phyloP scores from a whole-genome alignment of 73 alveolate genomes.

The Stentor roeselii region DNA sequence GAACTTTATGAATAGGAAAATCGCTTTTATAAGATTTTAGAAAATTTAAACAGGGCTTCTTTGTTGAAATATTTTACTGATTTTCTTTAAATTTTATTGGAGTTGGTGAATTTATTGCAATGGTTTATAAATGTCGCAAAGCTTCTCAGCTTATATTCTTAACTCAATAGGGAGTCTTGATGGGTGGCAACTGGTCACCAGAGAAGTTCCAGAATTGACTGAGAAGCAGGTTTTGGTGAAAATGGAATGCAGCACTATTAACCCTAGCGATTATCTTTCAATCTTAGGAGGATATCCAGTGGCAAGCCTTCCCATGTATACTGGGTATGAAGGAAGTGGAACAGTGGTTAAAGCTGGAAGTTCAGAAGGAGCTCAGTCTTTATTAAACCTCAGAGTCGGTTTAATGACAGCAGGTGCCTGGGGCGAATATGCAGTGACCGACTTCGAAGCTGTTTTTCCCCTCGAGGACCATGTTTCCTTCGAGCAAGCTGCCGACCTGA shows the following conservation, averaged over 20 bases:
- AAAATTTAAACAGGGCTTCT: too few relatives aligned
- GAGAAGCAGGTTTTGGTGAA: slow-evolving; percentile 61
- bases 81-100: too few relatives aligned
- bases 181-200: too few relatives aligned
- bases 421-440: slow-evolving; percentile 64
- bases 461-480: slow-evolving; percentile 41
- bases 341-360: slow-evolving; percentile 72
- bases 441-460: slow-evolving; percentile 53
- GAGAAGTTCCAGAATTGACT: slow-evolving; percentile 53
- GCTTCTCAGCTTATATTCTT: too few relatives aligned
- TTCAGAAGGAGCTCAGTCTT: slow-evolving; percentile 52
- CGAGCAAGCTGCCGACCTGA: slow-evolving; percentile 56
- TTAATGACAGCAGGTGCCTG: slow-evolving; percentile 45
- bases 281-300: slow-evolving; percentile 40
- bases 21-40: too few relatives aligned
- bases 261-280: slow-evolving; percentile 56
- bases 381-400: slow-evolving; percentile 58
- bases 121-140: too few relatives aligned
- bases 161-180: too few relatives aligned
- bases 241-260: slow-evolving; percentile 69
- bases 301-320: slow-evolving; percentile 46
- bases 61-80: too few relatives aligned
- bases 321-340: slow-evolving; percentile 82
- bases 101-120: too few relatives aligned
- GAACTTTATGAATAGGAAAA: too few relatives aligned